Conservation (phyloP, 2,329 filamentous ascomycete species). For the Penicillium brasilianum region DNA sequence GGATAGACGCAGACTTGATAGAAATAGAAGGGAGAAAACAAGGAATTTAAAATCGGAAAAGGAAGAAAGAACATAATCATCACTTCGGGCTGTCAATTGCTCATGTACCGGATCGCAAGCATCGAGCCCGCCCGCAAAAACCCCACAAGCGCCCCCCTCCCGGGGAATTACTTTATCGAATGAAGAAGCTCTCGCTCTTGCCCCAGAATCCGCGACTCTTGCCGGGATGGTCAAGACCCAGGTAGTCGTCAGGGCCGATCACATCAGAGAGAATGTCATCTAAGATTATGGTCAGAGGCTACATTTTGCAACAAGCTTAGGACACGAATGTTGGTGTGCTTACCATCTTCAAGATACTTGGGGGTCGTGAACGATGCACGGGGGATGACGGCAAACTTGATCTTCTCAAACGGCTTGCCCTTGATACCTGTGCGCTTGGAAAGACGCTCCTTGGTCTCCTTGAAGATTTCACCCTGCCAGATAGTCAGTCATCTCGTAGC, state of each 20-base stretch:
- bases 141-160: conserved; percentile 27
- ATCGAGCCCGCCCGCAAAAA: conserved; percentile 27
- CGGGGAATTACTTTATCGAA: conserved; percentile 53
- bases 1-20: background rate
- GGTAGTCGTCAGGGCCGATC: conserved; percentile 77
- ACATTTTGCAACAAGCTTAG: background rate
- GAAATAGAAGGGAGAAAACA: conserved; percentile 8
- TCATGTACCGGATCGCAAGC: conserved; percentile 30
- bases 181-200: conserved; percentile 68
- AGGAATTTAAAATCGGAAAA: conserved; percentile 6
- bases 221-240: conserved; percentile 70
- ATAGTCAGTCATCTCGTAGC: conserved; percentile 23
- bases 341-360: conserved; percentile 85
- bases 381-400: conserved; percentile 87
- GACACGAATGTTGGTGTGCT: conserved; percentile 40
- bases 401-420: conserved; percentile 97
- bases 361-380: conserved; percentile 75
- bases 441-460: conserved; percentile 90
- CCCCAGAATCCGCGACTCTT: conserved; percentile 64
- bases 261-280: conserved; percentile 55
- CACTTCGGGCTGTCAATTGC: conserved; percentile 26
- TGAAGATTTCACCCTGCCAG: conserved; percentile 77
- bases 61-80: conserved; percentile 22
- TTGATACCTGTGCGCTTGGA: conserved; percentile 93
- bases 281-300: conserved; percentile 28